A percentile compares a stretch with the other conserved stretches of the same genome.
phyloP scores from a whole-genome alignment of 345 rosid species.

The Citrus trifoliata region DNA sequence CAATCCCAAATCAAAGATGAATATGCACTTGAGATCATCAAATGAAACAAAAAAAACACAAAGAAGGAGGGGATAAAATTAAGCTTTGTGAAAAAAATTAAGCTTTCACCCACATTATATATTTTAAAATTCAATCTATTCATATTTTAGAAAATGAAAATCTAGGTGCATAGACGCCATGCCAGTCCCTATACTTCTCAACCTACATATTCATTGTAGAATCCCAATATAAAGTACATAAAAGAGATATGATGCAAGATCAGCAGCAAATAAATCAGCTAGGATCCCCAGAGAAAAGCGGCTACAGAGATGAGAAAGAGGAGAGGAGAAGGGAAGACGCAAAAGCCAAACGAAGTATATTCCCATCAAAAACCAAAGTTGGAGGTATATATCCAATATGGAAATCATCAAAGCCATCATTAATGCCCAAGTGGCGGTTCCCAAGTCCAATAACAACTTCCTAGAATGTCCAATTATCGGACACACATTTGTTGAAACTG shows the following conservation, averaged over 20 bases:
- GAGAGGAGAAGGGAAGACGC: background rate
- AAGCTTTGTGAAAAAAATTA: background rate
- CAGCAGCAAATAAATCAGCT: background rate
- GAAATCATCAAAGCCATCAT: background rate
- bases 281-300: background rate
- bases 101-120: background rate
- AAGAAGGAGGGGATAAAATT: too few species aligned
- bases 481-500: background rate
- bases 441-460: background rate
- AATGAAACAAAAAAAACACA: background rate
- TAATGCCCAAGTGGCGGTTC: background rate
- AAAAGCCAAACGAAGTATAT: background rate
- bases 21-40: background rate
- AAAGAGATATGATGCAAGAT: background rate
- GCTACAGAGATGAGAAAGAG: background rate
- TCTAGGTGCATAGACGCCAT: background rate
- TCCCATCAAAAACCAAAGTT: background rate
- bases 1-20: background rate
- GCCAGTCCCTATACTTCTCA: background rate
- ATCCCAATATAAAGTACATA: background rate
- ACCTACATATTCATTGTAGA: background rate
- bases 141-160: background rate
- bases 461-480: background rate
- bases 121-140: background rate
- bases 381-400: background rate